These are phyloP conservation scores for Rhodotorula sp. DNA, from an alignment of 1,284 basidiomycete species.

Conservation along the genomic window DNA sequence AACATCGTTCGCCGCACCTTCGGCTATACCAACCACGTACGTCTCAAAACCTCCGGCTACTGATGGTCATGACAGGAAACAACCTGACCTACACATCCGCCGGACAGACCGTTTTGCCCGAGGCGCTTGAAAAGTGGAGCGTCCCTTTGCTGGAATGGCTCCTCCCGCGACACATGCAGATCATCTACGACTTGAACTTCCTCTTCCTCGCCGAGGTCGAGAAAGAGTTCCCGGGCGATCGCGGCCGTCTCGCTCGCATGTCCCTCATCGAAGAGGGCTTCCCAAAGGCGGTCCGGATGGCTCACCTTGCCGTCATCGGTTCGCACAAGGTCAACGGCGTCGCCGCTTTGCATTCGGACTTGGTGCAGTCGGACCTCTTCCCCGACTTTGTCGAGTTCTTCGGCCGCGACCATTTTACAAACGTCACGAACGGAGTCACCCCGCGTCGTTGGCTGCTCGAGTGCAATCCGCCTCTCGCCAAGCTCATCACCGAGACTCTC, in stretches of 20 bases:
- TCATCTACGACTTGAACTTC: slow-evolving; percentile 74
- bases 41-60: neutral
- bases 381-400: slow-evolving; percentile 83
- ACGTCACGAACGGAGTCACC: slow-evolving; percentile 78
- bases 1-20: slow-evolving; percentile 79
- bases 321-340: slow-evolving; percentile 83
- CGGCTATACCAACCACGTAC: slow-evolving; percentile 81
- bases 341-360: slow-evolving; percentile 68
- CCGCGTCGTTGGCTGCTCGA: slow-evolving; percentile 74
- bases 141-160: slow-evolving; percentile 76
- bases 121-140: slow-evolving; percentile 72
- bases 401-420: slow-evolving; percentile 51
- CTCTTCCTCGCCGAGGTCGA: slow-evolving; percentile 65
- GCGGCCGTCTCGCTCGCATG: slow-evolving; percentile 67
- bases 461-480: slow-evolving; percentile 81
- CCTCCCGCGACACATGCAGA: slow-evolving; percentile 74
- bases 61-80: neutral
- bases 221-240: slow-evolving; percentile 71
- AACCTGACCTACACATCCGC: neutral
- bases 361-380: slow-evolving; percentile 60
- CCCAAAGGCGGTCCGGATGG: slow-evolving; percentile 30
- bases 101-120: slow-evolving; percentile 42
- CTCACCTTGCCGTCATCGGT: slow-evolving; percentile 65
- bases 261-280: slow-evolving; percentile 75
- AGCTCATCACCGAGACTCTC: slow-evolving; percentile 76